phyloP scores from a whole-genome alignment of 2,329 filamentous ascomycete species.

The Davidsoniella eucalypti region DNA sequence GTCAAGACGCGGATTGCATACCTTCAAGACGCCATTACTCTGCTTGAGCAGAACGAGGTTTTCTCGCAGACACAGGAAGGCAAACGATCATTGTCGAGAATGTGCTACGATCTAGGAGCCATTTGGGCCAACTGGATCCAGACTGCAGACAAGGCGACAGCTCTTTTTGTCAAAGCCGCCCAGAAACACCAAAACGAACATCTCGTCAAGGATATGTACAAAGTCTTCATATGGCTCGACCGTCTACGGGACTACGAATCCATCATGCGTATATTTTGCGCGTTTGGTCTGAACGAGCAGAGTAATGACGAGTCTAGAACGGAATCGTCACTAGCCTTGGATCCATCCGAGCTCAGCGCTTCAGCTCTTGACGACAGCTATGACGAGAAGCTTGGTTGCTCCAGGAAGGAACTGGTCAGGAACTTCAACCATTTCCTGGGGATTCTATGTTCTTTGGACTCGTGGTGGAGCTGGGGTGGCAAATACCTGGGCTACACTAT shows the following conservation, averaged over 20 bases:
- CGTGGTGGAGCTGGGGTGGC: no score
- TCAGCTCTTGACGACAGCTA: no score
- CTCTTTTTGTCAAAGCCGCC: neutral
- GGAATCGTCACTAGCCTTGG: neutral
- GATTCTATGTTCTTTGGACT: no score
- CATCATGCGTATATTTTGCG: neutral
- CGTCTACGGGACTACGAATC: neutral
- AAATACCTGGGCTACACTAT: no score
- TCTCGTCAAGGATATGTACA: neutral
- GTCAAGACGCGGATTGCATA: neutral
- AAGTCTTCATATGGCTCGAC: constrained; percentile 1
- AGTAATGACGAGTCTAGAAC: no score
- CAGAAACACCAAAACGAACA: neutral
- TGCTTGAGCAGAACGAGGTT: neutral
- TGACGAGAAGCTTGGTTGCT: no score
- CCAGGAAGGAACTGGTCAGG: no score
- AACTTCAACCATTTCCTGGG: no score
- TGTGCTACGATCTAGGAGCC: neutral
- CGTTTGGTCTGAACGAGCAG: neutral
- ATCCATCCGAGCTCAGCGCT: neutral
- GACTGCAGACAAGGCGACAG: neutral
- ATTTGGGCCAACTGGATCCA: neutral
- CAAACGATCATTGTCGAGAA: constrained; percentile 1
- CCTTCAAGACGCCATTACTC: neutral
- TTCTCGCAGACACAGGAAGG: neutral